These are phyloP conservation scores for Bipolaris oryzae DNA, from an alignment of 2,329 filamentous ascomycete species.

Conservation along the genomic window DNA sequence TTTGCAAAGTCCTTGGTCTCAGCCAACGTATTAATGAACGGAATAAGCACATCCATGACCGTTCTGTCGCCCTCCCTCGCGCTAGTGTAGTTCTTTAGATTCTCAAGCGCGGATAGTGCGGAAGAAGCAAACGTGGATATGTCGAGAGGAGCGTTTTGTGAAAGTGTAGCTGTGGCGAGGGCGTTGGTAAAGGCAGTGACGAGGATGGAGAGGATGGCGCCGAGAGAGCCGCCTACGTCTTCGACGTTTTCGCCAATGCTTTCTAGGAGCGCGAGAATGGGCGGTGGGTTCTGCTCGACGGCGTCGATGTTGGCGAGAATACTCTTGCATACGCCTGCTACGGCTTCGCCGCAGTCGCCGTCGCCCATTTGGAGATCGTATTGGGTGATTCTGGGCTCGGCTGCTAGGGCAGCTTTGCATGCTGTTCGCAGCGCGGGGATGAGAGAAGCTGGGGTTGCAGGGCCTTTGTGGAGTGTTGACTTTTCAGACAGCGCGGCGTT, in stretches of 20 bases:
- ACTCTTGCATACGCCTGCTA: constrained; percentile 69
- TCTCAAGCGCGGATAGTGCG: constrained; percentile 53
- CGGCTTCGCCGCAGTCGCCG: constrained; percentile 79
- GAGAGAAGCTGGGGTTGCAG: constrained; percentile 50
- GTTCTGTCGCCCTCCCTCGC: constrained; percentile 88
- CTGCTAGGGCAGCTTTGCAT: constrained; percentile 58
- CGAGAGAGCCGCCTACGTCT: constrained; percentile 74
- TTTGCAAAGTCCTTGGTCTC: constrained; percentile 68
- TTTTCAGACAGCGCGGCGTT: constrained; percentile 32
- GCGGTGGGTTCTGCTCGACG: constrained; percentile 57
- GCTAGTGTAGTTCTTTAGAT: constrained; percentile 73
- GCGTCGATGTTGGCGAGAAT: constrained; percentile 58
- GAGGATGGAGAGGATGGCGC: constrained; percentile 82
- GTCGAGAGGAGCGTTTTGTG: constrained; percentile 38
- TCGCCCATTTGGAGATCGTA: constrained; percentile 85
- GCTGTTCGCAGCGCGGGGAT: constrained; percentile 51
- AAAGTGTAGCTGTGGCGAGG: constrained; percentile 41
- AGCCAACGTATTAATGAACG: constrained; percentile 76
- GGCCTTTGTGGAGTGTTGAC: constrained; percentile 30
- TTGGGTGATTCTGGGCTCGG: constrained; percentile 68
- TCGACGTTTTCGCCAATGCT: constrained; percentile 68
- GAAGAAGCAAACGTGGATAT: constrained; percentile 47
- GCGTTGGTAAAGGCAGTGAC: constrained; percentile 72
- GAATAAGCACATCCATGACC: constrained; percentile 84
- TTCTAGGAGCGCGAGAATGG: constrained; percentile 63